Conservation (phyloP, 208 protist species). For the Zelonia costaricensis region DNA sequence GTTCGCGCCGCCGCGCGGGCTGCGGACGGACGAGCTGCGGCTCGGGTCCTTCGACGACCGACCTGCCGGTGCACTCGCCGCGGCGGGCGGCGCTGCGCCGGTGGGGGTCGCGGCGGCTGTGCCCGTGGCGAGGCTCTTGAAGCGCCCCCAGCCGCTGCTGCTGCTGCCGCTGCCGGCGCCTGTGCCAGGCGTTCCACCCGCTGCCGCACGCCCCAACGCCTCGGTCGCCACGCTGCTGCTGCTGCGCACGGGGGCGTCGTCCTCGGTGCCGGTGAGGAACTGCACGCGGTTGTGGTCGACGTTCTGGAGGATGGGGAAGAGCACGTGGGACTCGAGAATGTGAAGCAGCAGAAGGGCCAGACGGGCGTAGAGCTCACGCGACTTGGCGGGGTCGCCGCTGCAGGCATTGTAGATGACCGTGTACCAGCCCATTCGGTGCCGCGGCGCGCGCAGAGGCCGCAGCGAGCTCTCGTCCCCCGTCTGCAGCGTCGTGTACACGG, state of each 20-base stretch:
- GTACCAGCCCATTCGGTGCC: constrained; percentile 80
- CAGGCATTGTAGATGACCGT: constrained; percentile 70
- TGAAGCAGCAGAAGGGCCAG: constrained; percentile 52
- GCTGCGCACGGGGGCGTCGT: background rate
- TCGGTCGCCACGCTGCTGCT: background rate
- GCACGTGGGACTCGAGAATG: constrained; percentile 57
- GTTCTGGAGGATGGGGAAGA: constrained; percentile 54
- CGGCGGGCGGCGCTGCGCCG: too few species aligned
- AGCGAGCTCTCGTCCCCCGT: constrained; percentile 33
- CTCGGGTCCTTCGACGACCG: constrained; percentile 2
- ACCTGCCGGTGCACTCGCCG: background rate
- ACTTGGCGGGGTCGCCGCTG: constrained; percentile 50
- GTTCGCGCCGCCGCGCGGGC: constrained; percentile 2
- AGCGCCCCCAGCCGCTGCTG: constrained; percentile 9
- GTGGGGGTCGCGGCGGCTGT: too few species aligned
- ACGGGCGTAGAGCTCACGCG: constrained; percentile 53
- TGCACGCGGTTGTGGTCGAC: constrained; percentile 28
- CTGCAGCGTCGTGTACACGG: constrained; percentile 39
- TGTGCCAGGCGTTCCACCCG: background rate
- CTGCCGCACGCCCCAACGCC: too few species aligned
- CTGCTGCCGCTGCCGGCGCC: constrained; percentile 5
- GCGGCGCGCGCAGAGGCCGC: constrained; percentile 36
- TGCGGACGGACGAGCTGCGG: constrained; percentile 21
- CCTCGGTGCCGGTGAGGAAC: constrained; percentile 23
- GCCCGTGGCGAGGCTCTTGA: constrained; percentile 10